Evolutionary conservation across 2,329 filamentous ascomycete genomes (phyloP), one percentile per base, ranked within the genome.

Genomic region (Sporothrix globosa): DNA sequence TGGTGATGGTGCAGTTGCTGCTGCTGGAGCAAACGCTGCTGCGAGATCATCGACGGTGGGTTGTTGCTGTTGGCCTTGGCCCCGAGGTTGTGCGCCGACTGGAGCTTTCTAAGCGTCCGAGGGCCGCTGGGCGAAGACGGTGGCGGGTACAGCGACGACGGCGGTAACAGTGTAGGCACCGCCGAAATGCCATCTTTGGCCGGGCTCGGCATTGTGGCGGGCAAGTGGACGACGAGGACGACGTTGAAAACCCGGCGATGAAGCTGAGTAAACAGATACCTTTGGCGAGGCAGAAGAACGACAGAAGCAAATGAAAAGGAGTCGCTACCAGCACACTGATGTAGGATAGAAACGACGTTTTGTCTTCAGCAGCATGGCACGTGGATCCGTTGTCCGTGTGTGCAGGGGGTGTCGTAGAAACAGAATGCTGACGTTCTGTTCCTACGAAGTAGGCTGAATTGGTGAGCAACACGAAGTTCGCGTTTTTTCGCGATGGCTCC

Each of bases 41-140:
- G 78, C 61, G 88, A 85, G 75, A 89, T 88, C 73, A 90, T 82
- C 0, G 87, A 87, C 30, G 86, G 82, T 17, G 82, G 82, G 73
- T 78, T 81, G 69, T 81, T 77, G 73, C 78, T 81, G 69, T 81
- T 77, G 69, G 82, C 81, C 75, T 86, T 85, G 73, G 88, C 77
- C 77, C 88, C 87, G 69, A 92, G 80, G 79, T 86, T 83, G 81
- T 93, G 91, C 67, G 92, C 91, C 44, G 91, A 93, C 79, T 93
- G 90, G 41, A 92, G 87, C 77, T 90, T 90, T 75, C 91, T 87
- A 72, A 93, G 83, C 61, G 87, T 86, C 76, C 91, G 87, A 77
- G 89, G 87, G 34, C 88, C 88, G 73, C 88, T 86, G 56, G 89
- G 88, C 39, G 88, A 89, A 30, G 87, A 84, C 72, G 88, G 85